Evolutionary conservation across 768 basidiomycete genomes (phyloP), one percentile per base, ranked within the genome.

Genomic region (Trichaptum fuscoviolaceum): DNA sequence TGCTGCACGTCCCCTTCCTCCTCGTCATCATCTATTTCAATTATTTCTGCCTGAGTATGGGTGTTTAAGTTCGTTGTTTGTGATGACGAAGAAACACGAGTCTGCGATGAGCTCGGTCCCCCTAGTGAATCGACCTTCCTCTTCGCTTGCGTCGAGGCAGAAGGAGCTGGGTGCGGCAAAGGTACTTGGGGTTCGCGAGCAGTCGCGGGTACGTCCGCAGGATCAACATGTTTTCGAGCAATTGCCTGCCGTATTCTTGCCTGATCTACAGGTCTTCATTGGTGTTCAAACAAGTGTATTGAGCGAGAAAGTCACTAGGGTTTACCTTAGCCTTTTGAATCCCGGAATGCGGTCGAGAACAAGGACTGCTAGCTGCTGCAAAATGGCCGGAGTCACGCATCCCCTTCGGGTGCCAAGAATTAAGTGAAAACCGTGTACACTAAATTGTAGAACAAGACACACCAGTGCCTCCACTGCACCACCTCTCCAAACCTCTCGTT

Each of bases 391-490:
- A 24, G 87, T 88, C 10, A 91, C 88, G 66, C 91, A 92, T 67
- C 87, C 89, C 91, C 90, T 91, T 68, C 64, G 23, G 57, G 65
- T 18, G 12, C 3, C 34, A n/a, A 66, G 8, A 24, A n/a, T 12
- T 17, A 25, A 34, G 59, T 25, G 59, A 25, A 61, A 15, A 15
- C n/a, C n/a, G n/a, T n/a, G 18, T 17, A 61, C 5, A 7, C 59
- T 1, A 34, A 61, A 34, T 20, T 25, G 67, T 68, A 71, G 62
- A n/a, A 42, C 30, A 57, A 67, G 61, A 67, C 79, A 71, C 75
- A 90, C 90, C 91, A 93, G 70, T 93, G 91, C 57, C 85, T 80
- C 92, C 92, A 93, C 71, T 87, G 81, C 2, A 92, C 85, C 0
- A 81, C 84, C 74, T 90, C 88, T 61, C 88, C 85, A 63, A 81